Conservation (phyloP, 2,329 filamentous ascomycete species). For the Claviceps arundinis region DNA sequence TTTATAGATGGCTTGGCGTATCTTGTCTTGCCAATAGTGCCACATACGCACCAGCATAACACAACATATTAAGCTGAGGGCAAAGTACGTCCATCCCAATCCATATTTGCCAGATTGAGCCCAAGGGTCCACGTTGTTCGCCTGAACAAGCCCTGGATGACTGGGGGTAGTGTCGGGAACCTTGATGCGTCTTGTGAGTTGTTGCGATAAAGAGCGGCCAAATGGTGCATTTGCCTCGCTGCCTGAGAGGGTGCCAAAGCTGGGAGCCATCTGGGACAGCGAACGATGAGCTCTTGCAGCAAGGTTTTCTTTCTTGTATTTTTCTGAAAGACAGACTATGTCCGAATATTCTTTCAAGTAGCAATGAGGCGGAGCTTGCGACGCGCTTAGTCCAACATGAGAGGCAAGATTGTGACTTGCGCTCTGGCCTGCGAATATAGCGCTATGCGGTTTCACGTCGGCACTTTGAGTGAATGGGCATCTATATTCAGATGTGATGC, state of each 20-base stretch:
- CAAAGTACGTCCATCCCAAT: constrained; percentile 79
- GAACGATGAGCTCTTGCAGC: constrained; percentile 1
- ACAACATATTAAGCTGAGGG: constrained; percentile 53
- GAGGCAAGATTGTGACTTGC: neutral
- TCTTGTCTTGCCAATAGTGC: constrained; percentile 88
- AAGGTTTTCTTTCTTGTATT: too few relatives aligned
- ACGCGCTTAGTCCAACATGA: neutral
- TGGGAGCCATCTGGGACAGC: constrained; percentile 27
- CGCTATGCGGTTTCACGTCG: neutral
- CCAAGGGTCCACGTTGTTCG: constrained; percentile 64
- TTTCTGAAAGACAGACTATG: neutral
- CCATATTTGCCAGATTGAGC: constrained; percentile 72
- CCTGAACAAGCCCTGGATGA: constrained; percentile 47
- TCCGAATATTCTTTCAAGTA: neutral
- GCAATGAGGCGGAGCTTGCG: constrained; percentile 2
- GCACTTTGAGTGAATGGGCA: neutral
- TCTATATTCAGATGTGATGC: neutral
- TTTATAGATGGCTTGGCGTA: constrained; percentile 78
- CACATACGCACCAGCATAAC: constrained; percentile 63
- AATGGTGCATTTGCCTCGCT: constrained; percentile 20
- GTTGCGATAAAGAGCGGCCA: constrained; percentile 20
- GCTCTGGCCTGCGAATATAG: neutral
- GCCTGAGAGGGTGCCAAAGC: constrained; percentile 16
- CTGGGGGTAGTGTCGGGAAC: constrained; percentile 48
- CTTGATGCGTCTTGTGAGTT: constrained; percentile 40